Percentiles rank a stretch among this genome's conserved stretches.
These are phyloP conservation scores for Malus asiatica DNA, from an alignment of 306 rosid species.

Conservation along the genomic window DNA sequence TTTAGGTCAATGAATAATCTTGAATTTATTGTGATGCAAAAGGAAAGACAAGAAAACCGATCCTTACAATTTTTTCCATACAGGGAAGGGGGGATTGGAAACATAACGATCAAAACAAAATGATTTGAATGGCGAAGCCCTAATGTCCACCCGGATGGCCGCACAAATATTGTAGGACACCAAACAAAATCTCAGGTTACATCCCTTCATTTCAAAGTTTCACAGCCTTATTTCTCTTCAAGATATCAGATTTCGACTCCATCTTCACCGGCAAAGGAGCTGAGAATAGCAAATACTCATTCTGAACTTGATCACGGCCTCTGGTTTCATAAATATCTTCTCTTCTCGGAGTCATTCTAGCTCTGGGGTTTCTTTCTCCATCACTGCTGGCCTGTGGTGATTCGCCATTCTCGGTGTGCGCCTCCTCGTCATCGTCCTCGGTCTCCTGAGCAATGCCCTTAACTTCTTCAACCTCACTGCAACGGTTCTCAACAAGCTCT, in stretches of 20 bases:
- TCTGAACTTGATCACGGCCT: conserved; percentile 20
- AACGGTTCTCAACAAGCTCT: conserved; percentile 33
- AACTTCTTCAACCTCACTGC: conserved; percentile 41
- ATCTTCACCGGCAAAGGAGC: conserved; percentile 78
- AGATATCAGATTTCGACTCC: conserved; percentile 56
- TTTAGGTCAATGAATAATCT: too few relatives aligned
- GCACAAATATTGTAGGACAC: conserved; percentile 10
- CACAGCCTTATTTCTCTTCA: conserved; percentile 40
- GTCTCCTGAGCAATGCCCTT: conserved; percentile 36
- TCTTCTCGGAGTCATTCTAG: conserved; percentile 17
- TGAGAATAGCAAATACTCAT: conserved; percentile 42
- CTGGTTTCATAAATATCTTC: conserved; percentile 17
- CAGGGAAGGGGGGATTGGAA: too few relatives aligned
- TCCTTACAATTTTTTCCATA: too few relatives aligned
- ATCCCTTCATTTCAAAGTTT: conserved; percentile 32
- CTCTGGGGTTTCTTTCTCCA: conserved; percentile 37
- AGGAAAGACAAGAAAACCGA: too few relatives aligned
- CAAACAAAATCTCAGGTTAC: not conserved
- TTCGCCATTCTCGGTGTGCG: conserved; percentile 18
- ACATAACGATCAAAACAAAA: conserved; percentile 16
- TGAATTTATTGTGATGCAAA: too few relatives aligned
- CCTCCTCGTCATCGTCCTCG: conserved; percentile 55
- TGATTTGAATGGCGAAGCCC: conserved; percentile 6
- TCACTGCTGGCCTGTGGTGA: conserved; percentile 41
- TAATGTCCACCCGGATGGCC: conserved; percentile 13